phyloP scores from a whole-genome alignment of 1,139 yeast genomes.

The Yamadazyma epiphylla region DNA sequence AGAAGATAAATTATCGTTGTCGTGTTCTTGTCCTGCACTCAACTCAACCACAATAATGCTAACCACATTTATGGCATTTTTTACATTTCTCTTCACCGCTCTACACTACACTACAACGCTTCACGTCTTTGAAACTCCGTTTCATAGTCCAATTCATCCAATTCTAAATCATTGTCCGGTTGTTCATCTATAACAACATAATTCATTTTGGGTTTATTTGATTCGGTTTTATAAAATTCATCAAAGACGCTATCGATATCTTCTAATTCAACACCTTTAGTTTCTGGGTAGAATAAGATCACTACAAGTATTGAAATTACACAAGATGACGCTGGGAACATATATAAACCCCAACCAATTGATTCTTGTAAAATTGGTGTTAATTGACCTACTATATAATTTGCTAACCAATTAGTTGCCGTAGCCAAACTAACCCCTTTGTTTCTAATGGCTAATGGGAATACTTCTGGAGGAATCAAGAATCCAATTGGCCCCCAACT shows the following conservation, averaged over 20 bases:
- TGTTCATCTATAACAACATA: slow-evolving; percentile 12
- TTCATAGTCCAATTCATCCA: slow-evolving; percentile 19
- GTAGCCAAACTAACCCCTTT: slow-evolving; percentile 54
- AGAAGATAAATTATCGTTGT: too few species aligned
- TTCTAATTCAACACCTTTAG: slow-evolving; percentile 83
- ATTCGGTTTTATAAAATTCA: slow-evolving; percentile 29
- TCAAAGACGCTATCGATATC: slow-evolving; percentile 86
- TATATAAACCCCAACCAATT: slow-evolving; percentile 49
- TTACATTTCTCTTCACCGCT: too few species aligned
- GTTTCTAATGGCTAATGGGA: slow-evolving; percentile 50
- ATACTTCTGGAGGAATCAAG: slow-evolving; percentile 52
- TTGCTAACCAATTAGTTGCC: slow-evolving; percentile 54
- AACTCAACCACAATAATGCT: too few species aligned
- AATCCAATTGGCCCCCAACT: slow-evolving; percentile 60
- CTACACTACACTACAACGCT: too few species aligned
- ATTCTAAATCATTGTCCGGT: slow-evolving; percentile 13
- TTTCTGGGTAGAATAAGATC: slow-evolving; percentile 74
- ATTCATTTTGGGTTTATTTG: slow-evolving; percentile 16
- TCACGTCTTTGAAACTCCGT: slow-evolving; percentile 6
- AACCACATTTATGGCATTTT: too few species aligned
- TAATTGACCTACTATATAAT: slow-evolving; percentile 52
- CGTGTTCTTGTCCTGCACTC: too few species aligned
- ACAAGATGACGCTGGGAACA: slow-evolving; percentile 48
- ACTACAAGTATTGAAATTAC: slow-evolving; percentile 49
- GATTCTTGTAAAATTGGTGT: slow-evolving; percentile 47